Evolutionary conservation across 306 rosid species (phyloP), one percentile per base, ranked within the genome.

Genomic region (Corylus americana): DNA sequence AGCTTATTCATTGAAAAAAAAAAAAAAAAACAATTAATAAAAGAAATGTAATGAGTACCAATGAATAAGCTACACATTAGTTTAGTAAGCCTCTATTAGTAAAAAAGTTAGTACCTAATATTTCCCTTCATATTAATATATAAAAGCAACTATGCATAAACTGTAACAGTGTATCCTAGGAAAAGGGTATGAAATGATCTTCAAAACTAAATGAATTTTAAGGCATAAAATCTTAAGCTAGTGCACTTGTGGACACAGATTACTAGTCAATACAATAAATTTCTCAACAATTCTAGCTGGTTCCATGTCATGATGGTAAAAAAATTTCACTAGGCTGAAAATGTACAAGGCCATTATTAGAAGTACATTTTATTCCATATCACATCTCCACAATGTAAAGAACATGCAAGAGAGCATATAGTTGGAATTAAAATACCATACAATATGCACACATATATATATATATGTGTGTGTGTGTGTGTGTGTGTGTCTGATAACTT

Each of bases 401-500:
- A 37, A 51, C 78, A 27, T 57, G 71, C 83, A 78, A 78, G 47
- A 70, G 61, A 5, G 45, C 45, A 42, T 6, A 42, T 42, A 7
- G 7, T 42, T 42, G 45, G 45, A 42, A 42, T 42, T 42, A 6
- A 42, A 42, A 42, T 42, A 42, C 45, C 45, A 42, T 42, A 42
- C 7, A 42, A 6, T 42, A 42, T 6, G 45, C 45, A 5, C 45
- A 42, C 0, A 42, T 5, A n/a, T n/a, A 42, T 22, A 22, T 22
- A 22, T 22, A 22, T 22, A 22, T 22, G 0, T 22, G 0, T 22
- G 25, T 22, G 25, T 22, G 25, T 0, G 0, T 22, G 25, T 22
- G 25, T 22, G 25, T 22, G 25, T 22, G 25, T 22, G 25, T 22
- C 58, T 64, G 17, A 64, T 54, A 45, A 82, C 58, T 63, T 77